Evolutionary conservation across 2,329 filamentous ascomycete species (phyloP).

Genomic region (Ambrosiella xylebori): DNA sequence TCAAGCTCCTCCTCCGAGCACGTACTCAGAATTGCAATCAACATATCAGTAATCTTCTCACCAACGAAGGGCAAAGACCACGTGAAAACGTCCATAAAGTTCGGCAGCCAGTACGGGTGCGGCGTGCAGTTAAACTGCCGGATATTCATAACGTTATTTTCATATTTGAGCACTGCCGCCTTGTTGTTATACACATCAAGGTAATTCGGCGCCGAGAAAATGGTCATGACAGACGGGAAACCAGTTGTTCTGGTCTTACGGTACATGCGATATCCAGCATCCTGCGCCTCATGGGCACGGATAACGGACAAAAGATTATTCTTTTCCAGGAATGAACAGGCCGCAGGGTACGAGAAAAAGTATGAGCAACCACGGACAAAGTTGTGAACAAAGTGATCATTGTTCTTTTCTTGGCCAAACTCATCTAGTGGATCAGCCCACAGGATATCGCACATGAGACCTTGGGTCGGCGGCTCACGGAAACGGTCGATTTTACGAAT

Average conservation of each 20-base stretch:
- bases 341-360: constrained; percentile 96
- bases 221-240: constrained; percentile 99
- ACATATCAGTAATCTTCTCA: constrained; percentile 98
- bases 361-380: constrained; percentile 97
- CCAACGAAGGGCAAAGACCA: constrained; percentile 98
- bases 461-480: constrained; percentile 90
- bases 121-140: constrained; percentile 99
- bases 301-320: constrained; percentile 97
- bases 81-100: constrained; percentile 99
- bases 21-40: constrained; percentile 94
- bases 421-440: constrained; percentile 98
- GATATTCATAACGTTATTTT: constrained; percentile 99
- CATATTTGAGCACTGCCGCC: constrained; percentile 94
- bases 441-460: constrained; percentile 96
- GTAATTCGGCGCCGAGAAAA: constrained; percentile 97
- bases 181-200: constrained; percentile 99
- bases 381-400: constrained; percentile 95
- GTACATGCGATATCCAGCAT: constrained; percentile 98
- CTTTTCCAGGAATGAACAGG: constrained; percentile 95
- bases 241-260: constrained; percentile 94
- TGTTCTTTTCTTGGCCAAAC: constrained; percentile 96
- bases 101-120: constrained; percentile 97
- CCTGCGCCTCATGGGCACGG: constrained; percentile 93
- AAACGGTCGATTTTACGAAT: constrained; percentile 83
- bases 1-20: constrained; percentile 98